Conservation (phyloP, 768 basidiomycete species). For the Termitomyces sp. region DNA sequence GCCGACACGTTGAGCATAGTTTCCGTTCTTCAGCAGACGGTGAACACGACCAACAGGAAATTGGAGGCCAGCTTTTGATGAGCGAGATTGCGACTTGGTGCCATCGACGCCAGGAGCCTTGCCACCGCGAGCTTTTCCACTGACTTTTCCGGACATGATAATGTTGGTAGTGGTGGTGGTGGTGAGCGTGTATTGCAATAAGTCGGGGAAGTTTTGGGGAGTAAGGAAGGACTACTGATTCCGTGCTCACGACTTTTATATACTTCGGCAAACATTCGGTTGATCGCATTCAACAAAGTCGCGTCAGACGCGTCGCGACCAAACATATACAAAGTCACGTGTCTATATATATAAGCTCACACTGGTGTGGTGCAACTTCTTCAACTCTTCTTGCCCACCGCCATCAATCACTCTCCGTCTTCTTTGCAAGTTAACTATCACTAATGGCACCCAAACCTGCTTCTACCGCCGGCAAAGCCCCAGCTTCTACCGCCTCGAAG, state of each 20-base stretch:
- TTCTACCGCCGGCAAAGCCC: conserved; percentile 82
- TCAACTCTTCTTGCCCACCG: conserved; percentile 17
- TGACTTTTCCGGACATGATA: conserved; percentile 34
- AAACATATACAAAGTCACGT: conserved; percentile 35
- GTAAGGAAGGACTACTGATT: neutral
- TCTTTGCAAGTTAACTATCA: conserved; percentile 8
- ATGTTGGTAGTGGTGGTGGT: conserved; percentile 1
- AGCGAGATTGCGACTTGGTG: conserved; percentile 56
- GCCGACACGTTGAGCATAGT: conserved; percentile 77
- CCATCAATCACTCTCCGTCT: conserved; percentile 13
- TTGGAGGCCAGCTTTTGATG: conserved; percentile 61
- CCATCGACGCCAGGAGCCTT: conserved; percentile 35
- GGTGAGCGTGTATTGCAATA: conserved; percentile 5
- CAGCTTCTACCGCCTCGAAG: conserved; percentile 68
- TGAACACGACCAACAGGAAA: conserved; percentile 85
- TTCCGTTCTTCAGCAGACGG: conserved; percentile 72
- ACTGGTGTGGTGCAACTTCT: conserved; percentile 12
- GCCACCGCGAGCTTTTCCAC: conserved; percentile 27
- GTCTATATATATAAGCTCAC: conserved; percentile 32
- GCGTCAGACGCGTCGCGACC: conserved; percentile 33
- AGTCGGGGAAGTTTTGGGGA: conserved; percentile 7
- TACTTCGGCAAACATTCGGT: conserved; percentile 13
- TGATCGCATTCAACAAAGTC: conserved; percentile 27
- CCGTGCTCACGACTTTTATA: conserved; percentile 22
- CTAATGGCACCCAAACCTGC: conserved; percentile 71